Evolutionary conservation across 1,284 basidiomycete genomes (phyloP), one percentile per base, ranked within the genome.

Genomic region (Puccinia polysora): DNA sequence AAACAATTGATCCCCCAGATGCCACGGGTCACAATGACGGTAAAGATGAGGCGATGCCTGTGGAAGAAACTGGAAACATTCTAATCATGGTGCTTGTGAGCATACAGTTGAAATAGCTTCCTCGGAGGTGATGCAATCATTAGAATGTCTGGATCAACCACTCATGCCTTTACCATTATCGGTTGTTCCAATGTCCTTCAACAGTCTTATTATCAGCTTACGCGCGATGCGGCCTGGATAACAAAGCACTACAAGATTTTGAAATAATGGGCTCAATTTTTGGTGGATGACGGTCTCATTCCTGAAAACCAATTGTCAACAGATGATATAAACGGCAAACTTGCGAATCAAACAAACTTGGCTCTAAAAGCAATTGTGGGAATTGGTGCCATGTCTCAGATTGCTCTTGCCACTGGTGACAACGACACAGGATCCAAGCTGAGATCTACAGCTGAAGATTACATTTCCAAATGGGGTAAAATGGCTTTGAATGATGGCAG

Each of bases 311-410:
- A 78, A 73, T 76, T 79, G n/a, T 77, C 76, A 32, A 79, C 78
- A 12, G 78, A 79, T 58, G 78, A 79, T 74, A 78, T 79, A 75
- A 77, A 77, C 23, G 78, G 78, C 18, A 74, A 74, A 53, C 67
- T 77, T 1, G 77, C 77, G 70, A 78, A 78, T 73, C 78, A 79
- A 74, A 78, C 78, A 12, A 75, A 79, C 59, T 73, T 79, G 28
- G 77, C 78, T 40, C 75, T 78, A 75, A 79, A 79, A 67, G 78
- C 77, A 7, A 78, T 79, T 71, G 53, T 74, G 15, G 78, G 77
- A 36, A 77, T 79, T 55, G 75, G 75, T 18, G 78, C 78, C 23
- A 78, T 79, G 75, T 75, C 74, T n/a, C 62, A 72, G 28, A 77
- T 79, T 45, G 77, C 78, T 23, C 74, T 74, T 15, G 36, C 74